Conservation (phyloP, 192 early-diverging fungal genomes). For the Coemansia sp. region DNA sequence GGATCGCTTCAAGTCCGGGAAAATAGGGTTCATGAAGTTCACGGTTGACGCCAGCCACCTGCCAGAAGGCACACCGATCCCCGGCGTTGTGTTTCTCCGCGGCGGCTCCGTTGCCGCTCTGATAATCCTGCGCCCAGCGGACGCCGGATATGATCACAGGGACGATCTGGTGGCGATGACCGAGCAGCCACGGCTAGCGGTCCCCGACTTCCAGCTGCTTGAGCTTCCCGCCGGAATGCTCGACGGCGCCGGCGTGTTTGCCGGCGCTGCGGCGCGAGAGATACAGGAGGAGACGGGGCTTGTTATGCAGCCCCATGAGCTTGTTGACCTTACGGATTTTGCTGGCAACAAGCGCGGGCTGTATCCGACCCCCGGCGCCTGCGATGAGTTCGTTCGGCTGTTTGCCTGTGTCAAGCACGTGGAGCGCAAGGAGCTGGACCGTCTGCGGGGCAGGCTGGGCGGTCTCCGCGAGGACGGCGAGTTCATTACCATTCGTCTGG, state of each 20-base stretch:
- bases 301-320: constrained; percentile 57
- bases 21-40: constrained; percentile 79
- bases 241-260: constrained; percentile 69
- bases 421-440: constrained; percentile 53
- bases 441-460: constrained; percentile 62
- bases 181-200: constrained; percentile 72
- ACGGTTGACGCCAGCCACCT: constrained; percentile 53
- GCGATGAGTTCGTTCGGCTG: constrained; percentile 74
- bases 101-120: constrained; percentile 75
- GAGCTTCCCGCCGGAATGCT: constrained; percentile 90
- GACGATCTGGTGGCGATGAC: constrained; percentile 64
- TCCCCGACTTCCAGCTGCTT: constrained; percentile 59
- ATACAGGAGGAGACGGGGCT: constrained; percentile 84
- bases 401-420: constrained; percentile 68
- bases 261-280: constrained; percentile 74
- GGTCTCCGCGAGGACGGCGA: constrained; percentile 78
- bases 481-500: constrained; percentile 68
- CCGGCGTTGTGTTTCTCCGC: constrained; percentile 80
- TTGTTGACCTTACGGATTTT: constrained; percentile 60
- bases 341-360: constrained; percentile 53
- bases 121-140: constrained; percentile 57
- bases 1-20: constrained; percentile 65
- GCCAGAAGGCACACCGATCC: constrained; percentile 58
- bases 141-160: constrained; percentile 16
- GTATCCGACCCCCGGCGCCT: constrained; percentile 78